Percentiles rank a stretch among this genome's conserved stretches.
Evolutionary conservation across 441 rosid species (phyloP).

Genomic region (Populus hybrid): DNA sequence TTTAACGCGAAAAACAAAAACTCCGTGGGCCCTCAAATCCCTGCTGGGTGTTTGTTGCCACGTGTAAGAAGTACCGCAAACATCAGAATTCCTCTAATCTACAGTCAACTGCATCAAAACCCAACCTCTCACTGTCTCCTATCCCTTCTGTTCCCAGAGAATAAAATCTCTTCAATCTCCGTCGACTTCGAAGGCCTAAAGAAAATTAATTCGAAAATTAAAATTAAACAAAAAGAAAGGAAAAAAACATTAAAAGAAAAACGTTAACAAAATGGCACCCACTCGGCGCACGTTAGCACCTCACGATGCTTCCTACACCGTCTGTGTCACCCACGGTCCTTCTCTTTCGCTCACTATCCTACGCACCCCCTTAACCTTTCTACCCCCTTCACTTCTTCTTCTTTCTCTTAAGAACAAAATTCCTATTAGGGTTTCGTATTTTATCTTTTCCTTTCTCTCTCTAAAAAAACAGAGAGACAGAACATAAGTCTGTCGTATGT

Average conservation of each 20-base stretch:
- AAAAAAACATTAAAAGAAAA: neutral
- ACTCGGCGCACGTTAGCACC: constrained; percentile 44
- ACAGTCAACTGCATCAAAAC: neutral
- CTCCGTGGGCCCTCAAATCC: too few species aligned
- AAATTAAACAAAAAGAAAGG: neutral
- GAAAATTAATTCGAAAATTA: neutral
- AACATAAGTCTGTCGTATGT: neutral
- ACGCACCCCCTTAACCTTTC: constrained; percentile 40
- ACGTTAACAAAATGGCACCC: neutral
- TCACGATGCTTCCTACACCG: constrained; percentile 33
- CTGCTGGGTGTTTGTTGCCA: neutral
- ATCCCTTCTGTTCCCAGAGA: neutral
- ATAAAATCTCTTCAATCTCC: neutral
- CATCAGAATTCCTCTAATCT: neutral
- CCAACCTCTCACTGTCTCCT: neutral
- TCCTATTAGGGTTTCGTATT: too few species aligned
- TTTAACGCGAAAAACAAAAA: too few species aligned
- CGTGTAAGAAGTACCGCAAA: neutral
- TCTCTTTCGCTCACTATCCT: constrained; percentile 33
- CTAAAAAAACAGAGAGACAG: neutral
- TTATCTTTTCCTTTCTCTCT: neutral
- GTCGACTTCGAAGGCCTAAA: neutral
- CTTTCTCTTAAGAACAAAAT: neutral
- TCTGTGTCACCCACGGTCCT: constrained; percentile 39
- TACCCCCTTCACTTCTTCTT: constrained; percentile 14